phyloP scores from a whole-genome alignment of 129 eudicot genomes.

The Erigeron canadensis region DNA sequence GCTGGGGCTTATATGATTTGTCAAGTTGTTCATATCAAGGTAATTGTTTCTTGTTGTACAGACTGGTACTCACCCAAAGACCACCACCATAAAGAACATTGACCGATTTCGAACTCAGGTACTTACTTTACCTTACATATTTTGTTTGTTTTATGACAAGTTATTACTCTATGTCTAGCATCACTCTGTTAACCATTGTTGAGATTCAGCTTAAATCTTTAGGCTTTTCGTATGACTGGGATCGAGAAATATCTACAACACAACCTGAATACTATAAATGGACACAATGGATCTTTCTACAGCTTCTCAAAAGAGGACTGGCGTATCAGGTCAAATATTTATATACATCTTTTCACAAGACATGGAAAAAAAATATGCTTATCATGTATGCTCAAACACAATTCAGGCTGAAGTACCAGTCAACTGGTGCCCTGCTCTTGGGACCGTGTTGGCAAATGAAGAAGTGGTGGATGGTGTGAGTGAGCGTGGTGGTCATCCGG shows the following conservation, averaged over 20 bases:
- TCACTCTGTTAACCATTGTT: constrained; percentile 18
- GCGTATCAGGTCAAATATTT: constrained; percentile 75
- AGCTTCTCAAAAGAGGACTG: constrained; percentile 86
- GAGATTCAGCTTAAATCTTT: constrained; percentile 78
- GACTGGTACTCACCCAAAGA: constrained; percentile 97
- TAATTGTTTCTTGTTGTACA: constrained; percentile 32
- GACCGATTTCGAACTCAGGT: constrained; percentile 91
- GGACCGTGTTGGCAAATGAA: constrained; percentile 97
- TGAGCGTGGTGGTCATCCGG: constrained; percentile 99
- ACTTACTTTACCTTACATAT: neutral
- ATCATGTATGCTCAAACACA: constrained; percentile 12
- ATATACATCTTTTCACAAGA: neutral
- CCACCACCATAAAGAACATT: constrained; percentile 76
- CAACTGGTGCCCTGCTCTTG: constrained; percentile 99
- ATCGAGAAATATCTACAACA: constrained; percentile 95
- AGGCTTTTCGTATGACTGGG: constrained; percentile 99
- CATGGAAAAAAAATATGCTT: neutral
- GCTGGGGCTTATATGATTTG: too few species aligned
- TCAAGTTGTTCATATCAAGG: neutral
- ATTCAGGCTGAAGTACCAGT: constrained; percentile 95
- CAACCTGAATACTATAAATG: constrained; percentile 98
- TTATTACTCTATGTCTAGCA: neutral
- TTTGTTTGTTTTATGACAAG: neutral
- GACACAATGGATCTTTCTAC: constrained; percentile 99
- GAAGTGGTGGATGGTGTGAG: constrained; percentile 98